A percentile compares a stretch with the other conserved stretches of the same genome.
Evolutionary conservation across 1,284 basidiomycete genomes (phyloP).

Genomic region (Rhodofomes roseus): DNA sequence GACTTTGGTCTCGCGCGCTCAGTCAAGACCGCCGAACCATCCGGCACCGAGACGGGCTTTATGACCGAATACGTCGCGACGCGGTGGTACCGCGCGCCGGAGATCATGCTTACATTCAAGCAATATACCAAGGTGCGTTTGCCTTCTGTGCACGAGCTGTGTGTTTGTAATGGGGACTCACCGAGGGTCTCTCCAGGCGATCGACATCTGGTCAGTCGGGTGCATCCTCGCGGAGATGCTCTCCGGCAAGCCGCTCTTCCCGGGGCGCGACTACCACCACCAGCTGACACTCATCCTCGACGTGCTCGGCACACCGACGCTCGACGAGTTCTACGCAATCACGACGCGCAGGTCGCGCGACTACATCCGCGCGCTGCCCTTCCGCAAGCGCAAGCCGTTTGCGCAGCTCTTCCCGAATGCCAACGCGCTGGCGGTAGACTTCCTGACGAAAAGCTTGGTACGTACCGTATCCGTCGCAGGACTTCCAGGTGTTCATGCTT

Average conservation of each 20-base stretch:
- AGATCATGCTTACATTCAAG: constrained; percentile 97
- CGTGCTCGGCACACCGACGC: constrained; percentile 87
- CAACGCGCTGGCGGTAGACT: constrained; percentile 83
- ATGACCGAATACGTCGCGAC: constrained; percentile 98
- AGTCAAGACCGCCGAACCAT: constrained; percentile 82
- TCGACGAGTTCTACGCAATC: constrained; percentile 91
- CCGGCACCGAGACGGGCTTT: constrained; percentile 82
- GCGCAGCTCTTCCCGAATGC: constrained; percentile 84
- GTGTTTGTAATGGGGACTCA: constrained; percentile 5
- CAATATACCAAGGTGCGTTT: constrained; percentile 83
- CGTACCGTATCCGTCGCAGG: constrained; percentile 25
- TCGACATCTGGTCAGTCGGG: constrained; percentile 95
- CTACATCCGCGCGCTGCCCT: constrained; percentile 86
- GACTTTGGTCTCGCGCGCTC: constrained; percentile 79
- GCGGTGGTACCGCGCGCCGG: constrained; percentile 90
- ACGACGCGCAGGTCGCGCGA: constrained; percentile 83
- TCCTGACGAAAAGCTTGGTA: constrained; percentile 87
- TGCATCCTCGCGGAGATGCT: constrained; percentile 98
- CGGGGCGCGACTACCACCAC: constrained; percentile 95
- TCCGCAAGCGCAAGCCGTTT: constrained; percentile 82
- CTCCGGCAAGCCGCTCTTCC: constrained; percentile 90
- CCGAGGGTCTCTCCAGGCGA: constrained; percentile 50
- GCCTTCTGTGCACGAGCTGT: too few relatives aligned
- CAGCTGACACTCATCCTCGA: constrained; percentile 90
- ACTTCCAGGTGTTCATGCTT: neutral